These are phyloP conservation scores for Gigaspora rosea DNA, from an alignment of 192 early-diverging fungal species.

Conservation along the genomic window DNA sequence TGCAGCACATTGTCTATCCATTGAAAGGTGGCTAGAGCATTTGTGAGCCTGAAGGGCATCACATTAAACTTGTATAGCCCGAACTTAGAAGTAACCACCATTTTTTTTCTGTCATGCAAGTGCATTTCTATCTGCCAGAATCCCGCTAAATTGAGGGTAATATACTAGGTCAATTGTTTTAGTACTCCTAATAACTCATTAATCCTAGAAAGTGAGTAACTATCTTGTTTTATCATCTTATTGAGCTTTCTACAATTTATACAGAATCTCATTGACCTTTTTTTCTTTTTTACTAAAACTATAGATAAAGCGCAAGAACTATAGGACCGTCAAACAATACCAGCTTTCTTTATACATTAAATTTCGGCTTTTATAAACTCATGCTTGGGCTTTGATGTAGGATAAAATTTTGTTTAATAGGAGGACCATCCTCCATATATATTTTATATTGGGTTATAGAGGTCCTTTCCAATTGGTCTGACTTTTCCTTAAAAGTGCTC, in stretches of 20 bases:
- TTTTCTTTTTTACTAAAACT: slow-evolving; percentile 13
- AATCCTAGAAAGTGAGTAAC: slow-evolving; percentile 54
- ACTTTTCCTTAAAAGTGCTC: too few species aligned
- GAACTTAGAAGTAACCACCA: slow-evolving; percentile 11
- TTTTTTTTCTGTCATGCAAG: slow-evolving; percentile 5
- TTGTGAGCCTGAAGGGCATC: too few species aligned
- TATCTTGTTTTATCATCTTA: slow-evolving; percentile 46
- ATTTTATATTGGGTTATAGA: neutral
- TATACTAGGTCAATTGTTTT: slow-evolving; percentile 36
- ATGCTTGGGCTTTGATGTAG: neutral
- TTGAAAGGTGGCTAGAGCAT: too few species aligned
- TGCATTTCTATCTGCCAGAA: slow-evolving; percentile 47
- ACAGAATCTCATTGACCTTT: slow-evolving; percentile 27
- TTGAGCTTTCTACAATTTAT: slow-evolving; percentile 58
- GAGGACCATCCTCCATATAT: neutral
- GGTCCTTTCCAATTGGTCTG: too few species aligned
- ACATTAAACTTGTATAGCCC: slow-evolving; percentile 35
- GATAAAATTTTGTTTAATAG: neutral
- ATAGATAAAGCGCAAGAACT: too few species aligned
- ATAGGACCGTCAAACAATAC: neutral
- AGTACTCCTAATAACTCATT: slow-evolving; percentile 44
- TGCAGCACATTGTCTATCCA: too few species aligned
- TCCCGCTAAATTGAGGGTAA: slow-evolving; percentile 44
- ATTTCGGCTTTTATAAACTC: neutral
- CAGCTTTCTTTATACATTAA: neutral